These are phyloP conservation scores for Populus simonii DNA, from an alignment of 345 rosid genomes.

Conservation along the genomic window DNA sequence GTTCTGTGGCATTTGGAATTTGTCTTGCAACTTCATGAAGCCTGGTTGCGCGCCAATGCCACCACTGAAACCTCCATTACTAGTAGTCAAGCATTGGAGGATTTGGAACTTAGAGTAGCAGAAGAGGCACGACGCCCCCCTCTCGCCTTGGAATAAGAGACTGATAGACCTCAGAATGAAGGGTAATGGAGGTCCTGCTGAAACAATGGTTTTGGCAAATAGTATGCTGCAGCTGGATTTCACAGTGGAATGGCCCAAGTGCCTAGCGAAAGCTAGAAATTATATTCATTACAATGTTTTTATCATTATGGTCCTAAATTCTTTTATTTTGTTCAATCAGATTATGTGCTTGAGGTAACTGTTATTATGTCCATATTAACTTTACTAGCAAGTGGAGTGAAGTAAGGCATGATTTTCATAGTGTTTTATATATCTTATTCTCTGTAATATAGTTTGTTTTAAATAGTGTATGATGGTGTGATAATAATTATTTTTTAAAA, in stretches of 20 bases:
- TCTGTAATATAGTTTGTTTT: not conserved
- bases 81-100: conserved; percentile 36
- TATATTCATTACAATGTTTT: not conserved
- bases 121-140: conserved; percentile 1
- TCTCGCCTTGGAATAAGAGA: conserved; percentile 9
- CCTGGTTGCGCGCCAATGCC: conserved; percentile 50
- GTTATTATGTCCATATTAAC: conserved; percentile 9
- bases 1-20: conserved; percentile 85
- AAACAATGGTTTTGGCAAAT: not conserved
- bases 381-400: not conserved
- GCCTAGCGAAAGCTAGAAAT: not conserved
- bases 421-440: not conserved
- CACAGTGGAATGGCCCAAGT: not conserved
- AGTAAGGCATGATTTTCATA: not conserved
- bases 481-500: no score
- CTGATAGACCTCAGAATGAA: not conserved
- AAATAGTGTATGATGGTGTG: fast-evolving
- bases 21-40: conserved; percentile 79
- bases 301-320: not conserved
- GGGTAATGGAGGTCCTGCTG: conserved; percentile 1
- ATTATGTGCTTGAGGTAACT: not conserved
- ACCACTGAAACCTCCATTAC: conserved; percentile 36
- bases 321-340: not conserved
- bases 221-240: conserved; percentile 3
- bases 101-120: conserved; percentile 20